Evolutionary conservation across 345 rosid species (phyloP).

Genomic region (Alliaria petiolata): DNA sequence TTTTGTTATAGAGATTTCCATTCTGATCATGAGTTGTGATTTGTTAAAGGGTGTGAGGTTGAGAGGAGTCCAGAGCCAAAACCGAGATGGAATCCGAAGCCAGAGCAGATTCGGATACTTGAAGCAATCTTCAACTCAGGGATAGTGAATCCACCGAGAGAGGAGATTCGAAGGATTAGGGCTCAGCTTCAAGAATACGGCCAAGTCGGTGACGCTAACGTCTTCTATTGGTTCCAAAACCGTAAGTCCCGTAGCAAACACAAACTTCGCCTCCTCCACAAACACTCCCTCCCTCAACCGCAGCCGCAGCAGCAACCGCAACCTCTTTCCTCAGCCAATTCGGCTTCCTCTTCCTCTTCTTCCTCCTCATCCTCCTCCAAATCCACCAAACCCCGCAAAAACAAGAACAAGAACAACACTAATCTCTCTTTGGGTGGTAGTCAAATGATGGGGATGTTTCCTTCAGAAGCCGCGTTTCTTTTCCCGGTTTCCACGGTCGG

Average conservation of each 20-base stretch:
- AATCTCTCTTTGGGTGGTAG: constrained; percentile 29
- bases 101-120: constrained; percentile 92
- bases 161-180: constrained; percentile 88
- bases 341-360: constrained; percentile 40
- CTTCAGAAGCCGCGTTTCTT: constrained; percentile 47
- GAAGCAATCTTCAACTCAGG: constrained; percentile 98
- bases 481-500: constrained; percentile 38
- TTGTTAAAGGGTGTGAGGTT: constrained; percentile 51
- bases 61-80: constrained; percentile 96
- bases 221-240: constrained; percentile 99
- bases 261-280: constrained; percentile 78
- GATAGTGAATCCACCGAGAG: constrained; percentile 98
- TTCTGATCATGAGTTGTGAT: constrained; percentile 6
- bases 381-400: constrained; percentile 46
- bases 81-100: constrained; percentile 99
- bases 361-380: constrained; percentile 70
- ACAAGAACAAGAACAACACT: constrained; percentile 35
- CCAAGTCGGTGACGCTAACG: constrained; percentile 97
- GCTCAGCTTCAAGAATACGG: constrained; percentile 92
- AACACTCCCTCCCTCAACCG: constrained; percentile 27
- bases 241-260: constrained; percentile 95
- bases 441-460: constrained; percentile 39
- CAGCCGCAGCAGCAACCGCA: constrained; percentile 17
- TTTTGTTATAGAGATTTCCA: neutral
- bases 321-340: neutral